phyloP scores from a whole-genome alignment of 2,329 filamentous ascomycete species.

The Pseudocercospora vitis region DNA sequence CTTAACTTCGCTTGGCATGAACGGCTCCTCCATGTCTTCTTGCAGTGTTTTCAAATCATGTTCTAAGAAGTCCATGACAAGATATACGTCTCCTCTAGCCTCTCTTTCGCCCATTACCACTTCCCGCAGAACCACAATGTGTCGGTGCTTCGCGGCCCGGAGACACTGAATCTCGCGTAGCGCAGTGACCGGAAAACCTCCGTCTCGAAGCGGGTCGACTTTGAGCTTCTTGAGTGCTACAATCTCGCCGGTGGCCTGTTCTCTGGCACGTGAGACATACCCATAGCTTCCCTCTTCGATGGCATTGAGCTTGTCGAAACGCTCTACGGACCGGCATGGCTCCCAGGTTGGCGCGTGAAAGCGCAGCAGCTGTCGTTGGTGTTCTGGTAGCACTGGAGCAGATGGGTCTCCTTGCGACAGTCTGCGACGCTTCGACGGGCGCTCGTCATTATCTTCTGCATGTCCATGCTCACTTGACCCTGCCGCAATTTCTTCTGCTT shows the following conservation, averaged over 20 bases:
- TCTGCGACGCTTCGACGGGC: slow-evolving; percentile 61
- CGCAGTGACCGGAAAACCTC: slow-evolving; percentile 84
- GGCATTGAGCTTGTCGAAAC: slow-evolving; percentile 90
- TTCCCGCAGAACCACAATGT: slow-evolving; percentile 79
- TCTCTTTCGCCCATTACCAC: slow-evolving; percentile 58
- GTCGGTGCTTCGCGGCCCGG: slow-evolving; percentile 73
- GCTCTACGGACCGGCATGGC: slow-evolving; percentile 73
- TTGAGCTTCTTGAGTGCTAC: slow-evolving; percentile 95
- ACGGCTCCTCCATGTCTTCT: slow-evolving; percentile 91
- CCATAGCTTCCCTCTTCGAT: slow-evolving; percentile 98
- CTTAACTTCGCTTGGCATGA: slow-evolving; percentile 89
- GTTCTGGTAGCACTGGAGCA: slow-evolving; percentile 35
- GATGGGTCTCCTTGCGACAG: slow-evolving; percentile 53
- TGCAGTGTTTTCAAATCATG: slow-evolving; percentile 93
- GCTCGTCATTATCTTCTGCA: slow-evolving; percentile 30
- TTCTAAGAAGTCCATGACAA: slow-evolving; percentile 96
- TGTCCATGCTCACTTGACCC: slow-evolving; percentile 28
- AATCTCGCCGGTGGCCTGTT: slow-evolving; percentile 70
- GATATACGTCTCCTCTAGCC: slow-evolving; percentile 65
- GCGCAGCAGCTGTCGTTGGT: slow-evolving; percentile 63
- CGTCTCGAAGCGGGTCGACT: slow-evolving; percentile 72
- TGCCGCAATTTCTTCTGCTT: no score
- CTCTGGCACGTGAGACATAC: slow-evolving; percentile 81
- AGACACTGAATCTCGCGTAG: slow-evolving; percentile 92
- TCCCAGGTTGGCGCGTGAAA: slow-evolving; percentile 70